Evolutionary conservation across 331 rosid genomes (phyloP).

Genomic region (Malus hybrid): DNA sequence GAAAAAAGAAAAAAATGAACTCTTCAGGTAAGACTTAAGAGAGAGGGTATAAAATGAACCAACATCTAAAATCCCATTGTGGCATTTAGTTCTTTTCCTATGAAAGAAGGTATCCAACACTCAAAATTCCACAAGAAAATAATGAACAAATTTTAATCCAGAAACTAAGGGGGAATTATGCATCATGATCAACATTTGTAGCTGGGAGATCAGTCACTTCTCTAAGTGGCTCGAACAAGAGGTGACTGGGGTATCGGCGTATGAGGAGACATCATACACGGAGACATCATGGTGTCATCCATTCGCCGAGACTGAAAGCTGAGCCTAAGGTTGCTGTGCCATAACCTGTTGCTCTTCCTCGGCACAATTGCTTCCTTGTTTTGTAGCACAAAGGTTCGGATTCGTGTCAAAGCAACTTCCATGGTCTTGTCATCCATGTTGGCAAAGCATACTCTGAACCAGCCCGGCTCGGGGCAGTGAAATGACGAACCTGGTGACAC

Average conservation of each 20-base stretch:
- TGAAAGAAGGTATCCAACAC: background rate
- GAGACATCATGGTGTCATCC: slow-evolving; percentile 66
- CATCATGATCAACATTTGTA: background rate
- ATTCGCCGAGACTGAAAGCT: slow-evolving; percentile 37
- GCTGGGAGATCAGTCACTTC: background rate
- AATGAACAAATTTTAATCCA: background rate
- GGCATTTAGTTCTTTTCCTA: background rate
- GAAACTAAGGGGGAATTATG: background rate
- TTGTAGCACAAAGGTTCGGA: slow-evolving; percentile 29
- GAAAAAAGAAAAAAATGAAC: slow-evolving; percentile 21
- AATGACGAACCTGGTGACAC: slow-evolving; percentile 85
- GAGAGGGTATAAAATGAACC: background rate
- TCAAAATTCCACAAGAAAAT: background rate
- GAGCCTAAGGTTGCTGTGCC: slow-evolving; percentile 45
- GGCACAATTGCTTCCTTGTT: slow-evolving; percentile 5
- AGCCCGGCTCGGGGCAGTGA: slow-evolving; percentile 78
- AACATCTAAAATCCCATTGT: too few species aligned
- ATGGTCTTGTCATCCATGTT: slow-evolving; percentile 75
- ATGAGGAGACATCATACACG: slow-evolving; percentile 67
- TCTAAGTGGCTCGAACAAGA: slow-evolving; percentile 43
- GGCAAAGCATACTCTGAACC: slow-evolving; percentile 87
- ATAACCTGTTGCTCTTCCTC: slow-evolving; percentile 30
- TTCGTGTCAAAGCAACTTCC: slow-evolving; percentile 48
- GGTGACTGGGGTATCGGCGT: slow-evolving; percentile 73
- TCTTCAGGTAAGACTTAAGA: background rate